These are phyloP conservation scores for Trichothecium roseum DNA, from an alignment of 2,329 filamentous ascomycete species.

Conservation along the genomic window DNA sequence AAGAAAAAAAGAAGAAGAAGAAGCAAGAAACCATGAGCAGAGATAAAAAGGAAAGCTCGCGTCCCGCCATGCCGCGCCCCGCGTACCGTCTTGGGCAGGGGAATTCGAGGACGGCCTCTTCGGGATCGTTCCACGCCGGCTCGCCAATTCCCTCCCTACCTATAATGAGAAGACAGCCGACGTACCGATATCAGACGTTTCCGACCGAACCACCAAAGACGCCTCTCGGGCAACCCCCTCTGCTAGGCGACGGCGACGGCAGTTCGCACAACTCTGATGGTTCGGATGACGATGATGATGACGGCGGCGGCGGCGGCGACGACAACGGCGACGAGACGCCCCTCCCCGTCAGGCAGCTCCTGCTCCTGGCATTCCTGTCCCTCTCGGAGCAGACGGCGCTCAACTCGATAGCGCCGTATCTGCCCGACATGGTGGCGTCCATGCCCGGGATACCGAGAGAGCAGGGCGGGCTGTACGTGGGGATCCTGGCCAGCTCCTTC, in stretches of 20 bases:
- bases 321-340: slow-evolving; percentile 49
- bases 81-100: slow-evolving; percentile 3
- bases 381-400: slow-evolving; percentile 91
- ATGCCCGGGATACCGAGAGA: slow-evolving; percentile 69
- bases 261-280: slow-evolving; percentile 10
- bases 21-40: no score
- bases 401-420: slow-evolving; percentile 91
- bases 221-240: slow-evolving; percentile 39
- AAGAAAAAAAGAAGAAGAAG: no score
- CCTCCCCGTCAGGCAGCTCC: slow-evolving; percentile 72
- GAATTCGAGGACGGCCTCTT: slow-evolving; percentile 16
- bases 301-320: slow-evolving; percentile 10
- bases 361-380: slow-evolving; percentile 77
- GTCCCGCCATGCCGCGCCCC: slow-evolving; percentile 5
- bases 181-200: slow-evolving; percentile 70
- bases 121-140: slow-evolving; percentile 42
- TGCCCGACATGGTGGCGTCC: slow-evolving; percentile 80
- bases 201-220: slow-evolving; percentile 63
- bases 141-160: slow-evolving; percentile 32
- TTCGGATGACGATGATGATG: slow-evolving; percentile 17
- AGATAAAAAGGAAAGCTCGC: no score
- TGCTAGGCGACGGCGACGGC: slow-evolving; percentile 11
- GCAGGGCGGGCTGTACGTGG: slow-evolving; percentile 78
- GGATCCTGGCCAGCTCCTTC: slow-evolving; percentile 81
- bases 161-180: slow-evolving; percentile 26